A percentile compares a stretch with the other conserved stretches of the same genome.
phyloP scores from a whole-genome alignment of 352 stramenopile genomes.

The Phytophthora foliorum region DNA sequence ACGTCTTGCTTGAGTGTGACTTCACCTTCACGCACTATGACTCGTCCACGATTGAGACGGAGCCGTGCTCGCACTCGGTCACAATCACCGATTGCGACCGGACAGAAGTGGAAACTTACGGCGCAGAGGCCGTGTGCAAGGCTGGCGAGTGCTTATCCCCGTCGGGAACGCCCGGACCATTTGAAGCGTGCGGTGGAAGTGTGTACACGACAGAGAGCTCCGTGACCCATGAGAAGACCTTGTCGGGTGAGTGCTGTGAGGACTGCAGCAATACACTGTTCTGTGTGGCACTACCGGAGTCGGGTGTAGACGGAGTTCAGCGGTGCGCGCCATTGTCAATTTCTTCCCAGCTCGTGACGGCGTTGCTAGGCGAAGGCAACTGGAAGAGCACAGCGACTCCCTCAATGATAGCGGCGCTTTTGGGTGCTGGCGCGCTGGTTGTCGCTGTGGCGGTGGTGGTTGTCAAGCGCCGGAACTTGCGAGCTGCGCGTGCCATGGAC shows the following conservation, averaged over 20 bases:
- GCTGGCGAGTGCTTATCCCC: conserved; percentile 15
- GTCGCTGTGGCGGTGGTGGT: conserved; percentile 16
- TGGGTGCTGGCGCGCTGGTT: conserved; percentile 18
- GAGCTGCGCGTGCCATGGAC: not conserved
- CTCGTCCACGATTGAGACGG: not conserved
- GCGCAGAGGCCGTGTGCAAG: conserved; percentile 13
- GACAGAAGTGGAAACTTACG: conserved; percentile 2
- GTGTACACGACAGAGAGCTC: conserved; percentile 12
- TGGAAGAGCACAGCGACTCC: conserved; percentile 4
- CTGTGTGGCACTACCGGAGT: conserved; percentile 10
- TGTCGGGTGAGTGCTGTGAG: conserved; percentile 8
- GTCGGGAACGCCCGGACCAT: not conserved
- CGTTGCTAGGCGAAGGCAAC: conserved; percentile 1
- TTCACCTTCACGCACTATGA: conserved; percentile 29
- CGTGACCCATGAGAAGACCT: conserved; percentile 1
- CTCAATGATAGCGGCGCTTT: not conserved
- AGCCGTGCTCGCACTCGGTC: conserved; percentile 18
- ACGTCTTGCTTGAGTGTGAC: conserved; percentile 15
- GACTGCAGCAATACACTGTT: conserved; percentile 16
- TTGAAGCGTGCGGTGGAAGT: conserved; percentile 19
- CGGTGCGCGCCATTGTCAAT: conserved; percentile 6
- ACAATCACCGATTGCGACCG: conserved; percentile 20
- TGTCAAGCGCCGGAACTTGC: conserved; percentile 15
- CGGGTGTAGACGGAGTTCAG: conserved; percentile 4
- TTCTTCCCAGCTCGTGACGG: not conserved